A percentile compares a stretch with the other conserved stretches of the same genome.
Conservation (phyloP, 108 stramenopile genomes). For the Cyclotella baltica region DNA sequence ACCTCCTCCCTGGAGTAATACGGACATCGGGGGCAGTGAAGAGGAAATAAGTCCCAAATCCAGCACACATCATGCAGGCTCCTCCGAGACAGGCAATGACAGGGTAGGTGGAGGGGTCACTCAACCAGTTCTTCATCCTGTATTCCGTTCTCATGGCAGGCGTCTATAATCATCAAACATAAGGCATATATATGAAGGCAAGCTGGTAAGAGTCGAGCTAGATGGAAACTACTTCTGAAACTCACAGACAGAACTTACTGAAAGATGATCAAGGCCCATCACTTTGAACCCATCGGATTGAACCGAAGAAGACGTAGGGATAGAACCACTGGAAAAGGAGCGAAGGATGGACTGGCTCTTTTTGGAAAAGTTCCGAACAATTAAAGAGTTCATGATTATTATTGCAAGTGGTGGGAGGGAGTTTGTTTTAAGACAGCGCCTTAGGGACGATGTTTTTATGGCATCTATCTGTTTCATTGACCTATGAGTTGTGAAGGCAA, state of each 20-base stretch:
- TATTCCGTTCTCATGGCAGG: slow-evolving; percentile 49
- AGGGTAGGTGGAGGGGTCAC: slow-evolving; percentile 40
- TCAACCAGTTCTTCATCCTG: slow-evolving; percentile 52
- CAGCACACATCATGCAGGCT: slow-evolving; percentile 19
- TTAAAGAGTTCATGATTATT: slow-evolving; percentile 44
- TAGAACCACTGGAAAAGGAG: slow-evolving; percentile 36
- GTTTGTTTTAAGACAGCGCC: too few relatives aligned
- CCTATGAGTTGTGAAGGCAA: too few relatives aligned
- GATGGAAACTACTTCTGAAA: not conserved
- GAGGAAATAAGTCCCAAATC: slow-evolving; percentile 31
- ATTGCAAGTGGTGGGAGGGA: too few relatives aligned
- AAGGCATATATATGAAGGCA: not conserved
- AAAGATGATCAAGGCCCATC: slow-evolving; percentile 35
- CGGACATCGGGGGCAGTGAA: slow-evolving; percentile 40
- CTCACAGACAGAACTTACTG: slow-evolving; percentile 23
- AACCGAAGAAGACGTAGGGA: slow-evolving; percentile 31
- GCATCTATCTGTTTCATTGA: too few relatives aligned
- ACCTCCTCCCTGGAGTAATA: slow-evolving; percentile 47
- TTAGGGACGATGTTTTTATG: too few relatives aligned
- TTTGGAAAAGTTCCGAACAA: slow-evolving; percentile 28
- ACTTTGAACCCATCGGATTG: slow-evolving; percentile 39
- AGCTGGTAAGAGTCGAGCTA: not conserved
- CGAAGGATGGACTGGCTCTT: slow-evolving; percentile 28
- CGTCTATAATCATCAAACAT: slow-evolving; percentile 16
- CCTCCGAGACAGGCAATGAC: slow-evolving; percentile 33